These are phyloP conservation scores for Eucalyptus cloeziana DNA, from an alignment of 345 rosid genomes.

Conservation along the genomic window DNA sequence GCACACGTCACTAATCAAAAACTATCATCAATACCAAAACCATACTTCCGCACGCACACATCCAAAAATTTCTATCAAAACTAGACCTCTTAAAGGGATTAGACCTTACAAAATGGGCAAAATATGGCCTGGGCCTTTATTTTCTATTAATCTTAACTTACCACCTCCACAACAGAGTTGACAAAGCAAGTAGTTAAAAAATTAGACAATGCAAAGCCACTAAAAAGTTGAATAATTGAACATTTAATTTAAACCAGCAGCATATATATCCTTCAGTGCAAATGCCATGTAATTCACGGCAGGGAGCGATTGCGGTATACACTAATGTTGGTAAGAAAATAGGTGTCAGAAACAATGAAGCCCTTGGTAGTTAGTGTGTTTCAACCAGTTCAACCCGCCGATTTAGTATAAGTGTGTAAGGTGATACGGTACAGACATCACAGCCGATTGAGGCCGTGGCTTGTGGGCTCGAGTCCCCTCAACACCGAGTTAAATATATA, in stretches of 20 bases:
- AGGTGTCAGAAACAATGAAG: neutral
- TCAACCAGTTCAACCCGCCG: neutral
- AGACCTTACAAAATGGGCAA: too few relatives aligned
- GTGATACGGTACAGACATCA: neutral
- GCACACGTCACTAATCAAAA: too few relatives aligned
- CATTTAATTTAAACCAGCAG: neutral
- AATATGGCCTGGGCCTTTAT: too few relatives aligned
- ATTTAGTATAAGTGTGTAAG: neutral
- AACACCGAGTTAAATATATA: fast-evolving
- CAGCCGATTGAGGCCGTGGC: neutral
- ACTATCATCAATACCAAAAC: too few relatives aligned
- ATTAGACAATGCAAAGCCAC: neutral
- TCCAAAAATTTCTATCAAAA: too few relatives aligned
- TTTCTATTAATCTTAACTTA: too few relatives aligned
- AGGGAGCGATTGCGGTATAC: neutral
- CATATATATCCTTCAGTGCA: neutral
- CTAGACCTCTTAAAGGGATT: too few relatives aligned
- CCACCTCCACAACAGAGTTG: too few relatives aligned
- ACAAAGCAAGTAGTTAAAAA: neutral
- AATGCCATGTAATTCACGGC: neutral
- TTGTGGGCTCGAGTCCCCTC: neutral
- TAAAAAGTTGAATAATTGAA: neutral
- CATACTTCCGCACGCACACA: too few relatives aligned
- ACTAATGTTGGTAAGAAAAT: neutral
- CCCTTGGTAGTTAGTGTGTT: neutral